phyloP scores from a whole-genome alignment of 441 rosid species.

The Croton laevigatus region DNA sequence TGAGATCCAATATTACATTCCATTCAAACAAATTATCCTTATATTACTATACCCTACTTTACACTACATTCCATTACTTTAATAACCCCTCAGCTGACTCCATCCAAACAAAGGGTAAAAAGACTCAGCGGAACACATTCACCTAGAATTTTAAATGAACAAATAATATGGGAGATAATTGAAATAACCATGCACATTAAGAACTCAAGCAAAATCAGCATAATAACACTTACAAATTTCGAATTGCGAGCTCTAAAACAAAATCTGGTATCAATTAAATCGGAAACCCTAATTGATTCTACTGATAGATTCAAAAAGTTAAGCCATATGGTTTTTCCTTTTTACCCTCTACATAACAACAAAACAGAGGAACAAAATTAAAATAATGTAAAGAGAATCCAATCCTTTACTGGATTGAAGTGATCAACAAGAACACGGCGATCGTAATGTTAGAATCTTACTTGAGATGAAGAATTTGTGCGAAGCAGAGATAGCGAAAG shows the following conservation, averaged over 20 bases:
- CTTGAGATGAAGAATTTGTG: not conserved
- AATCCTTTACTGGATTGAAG: not conserved
- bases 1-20: too few species aligned
- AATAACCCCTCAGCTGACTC: too few species aligned
- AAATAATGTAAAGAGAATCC: not conserved
- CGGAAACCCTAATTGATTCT: not conserved
- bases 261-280: not conserved
- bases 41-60: too few species aligned
- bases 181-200: not conserved
- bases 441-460: not conserved
- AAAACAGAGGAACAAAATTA: not conserved
- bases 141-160: not conserved
- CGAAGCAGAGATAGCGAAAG: not conserved
- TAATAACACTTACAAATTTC: not conserved
- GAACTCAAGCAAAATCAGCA: not conserved
- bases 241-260: not conserved
- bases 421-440: not conserved
- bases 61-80: too few species aligned
- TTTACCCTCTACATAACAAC: not conserved
- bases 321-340: not conserved
- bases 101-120: too few species aligned
- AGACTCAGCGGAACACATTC: not conserved
- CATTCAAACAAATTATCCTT: too few species aligned
- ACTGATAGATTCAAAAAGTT: constrained; percentile 1
- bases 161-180: not conserved